A percentile compares a stretch with the other conserved stretches of the same genome.
Evolutionary conservation across 352 stramenopile genomes (phyloP).

Genomic region (Thalassiosira mediterranea): DNA sequence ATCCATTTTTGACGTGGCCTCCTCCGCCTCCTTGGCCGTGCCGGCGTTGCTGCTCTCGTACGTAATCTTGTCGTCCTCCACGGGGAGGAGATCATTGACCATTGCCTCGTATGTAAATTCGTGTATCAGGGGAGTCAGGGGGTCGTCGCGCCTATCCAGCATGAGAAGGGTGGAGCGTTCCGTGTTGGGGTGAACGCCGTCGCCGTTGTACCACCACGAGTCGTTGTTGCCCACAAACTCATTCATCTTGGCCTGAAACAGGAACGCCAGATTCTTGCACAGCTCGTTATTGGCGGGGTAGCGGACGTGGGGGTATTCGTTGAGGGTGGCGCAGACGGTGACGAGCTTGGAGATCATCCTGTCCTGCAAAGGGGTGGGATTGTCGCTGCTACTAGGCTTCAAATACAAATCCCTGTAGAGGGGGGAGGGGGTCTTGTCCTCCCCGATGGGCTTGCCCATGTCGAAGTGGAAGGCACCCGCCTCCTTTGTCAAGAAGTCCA

Average conservation of each 20-base stretch:
- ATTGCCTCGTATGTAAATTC: slow-evolving; percentile 97
- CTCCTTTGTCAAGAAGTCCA: slow-evolving; percentile 95
- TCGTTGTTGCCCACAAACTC: slow-evolving; percentile 91
- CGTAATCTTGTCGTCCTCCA: slow-evolving; percentile 94
- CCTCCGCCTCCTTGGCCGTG: slow-evolving; percentile 59
- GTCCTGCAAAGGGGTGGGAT: slow-evolving; percentile 28
- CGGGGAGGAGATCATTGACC: slow-evolving; percentile 93
- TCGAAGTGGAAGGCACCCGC: slow-evolving; percentile 93
- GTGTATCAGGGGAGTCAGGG: slow-evolving; percentile 94
- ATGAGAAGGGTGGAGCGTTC: slow-evolving; percentile 93
- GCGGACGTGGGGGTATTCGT: slow-evolving; percentile 96
- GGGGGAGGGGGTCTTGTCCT: too few relatives aligned
- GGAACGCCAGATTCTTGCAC: slow-evolving; percentile 88
- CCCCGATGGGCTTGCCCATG: slow-evolving; percentile 83
- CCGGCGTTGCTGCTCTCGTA: slow-evolving; percentile 85
- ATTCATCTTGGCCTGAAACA: slow-evolving; percentile 95
- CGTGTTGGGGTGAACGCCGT: slow-evolving; percentile 78
- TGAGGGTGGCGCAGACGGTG: slow-evolving; percentile 94
- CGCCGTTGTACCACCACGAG: slow-evolving; percentile 89
- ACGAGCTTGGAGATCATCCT: slow-evolving; percentile 91
- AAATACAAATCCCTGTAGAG: slow-evolving; percentile 62
- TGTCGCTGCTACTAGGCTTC: not conserved
- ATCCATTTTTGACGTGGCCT: slow-evolving; percentile 77
- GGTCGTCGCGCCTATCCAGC: slow-evolving; percentile 92
- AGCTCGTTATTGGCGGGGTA: slow-evolving; percentile 87